Conservation (phyloP, 2,329 filamentous ascomycete species). For the Colletotrichum sidae region DNA sequence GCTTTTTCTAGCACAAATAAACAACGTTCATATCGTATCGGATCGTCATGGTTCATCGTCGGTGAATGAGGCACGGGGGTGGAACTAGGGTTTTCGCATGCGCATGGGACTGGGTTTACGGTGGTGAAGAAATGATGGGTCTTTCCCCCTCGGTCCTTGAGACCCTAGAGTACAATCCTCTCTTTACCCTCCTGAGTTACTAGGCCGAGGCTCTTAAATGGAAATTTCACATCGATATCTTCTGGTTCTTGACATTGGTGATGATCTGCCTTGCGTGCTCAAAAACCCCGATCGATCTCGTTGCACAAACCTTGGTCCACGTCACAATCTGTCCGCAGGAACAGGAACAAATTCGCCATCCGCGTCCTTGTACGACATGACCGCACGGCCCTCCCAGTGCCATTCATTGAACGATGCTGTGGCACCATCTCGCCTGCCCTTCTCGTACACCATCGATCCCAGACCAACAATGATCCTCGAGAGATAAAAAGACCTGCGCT, state of each 20-base stretch:
- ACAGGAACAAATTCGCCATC: neutral
- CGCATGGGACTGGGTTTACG: neutral
- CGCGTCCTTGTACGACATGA: neutral
- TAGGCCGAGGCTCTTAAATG: no score
- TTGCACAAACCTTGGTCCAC: no score
- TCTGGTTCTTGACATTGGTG: no score
- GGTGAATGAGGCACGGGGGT: neutral
- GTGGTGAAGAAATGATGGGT: no score
- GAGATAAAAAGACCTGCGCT: neutral
- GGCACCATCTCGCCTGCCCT: neutral
- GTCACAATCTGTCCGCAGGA: no score
- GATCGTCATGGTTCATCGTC: neutral
- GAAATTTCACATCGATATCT: no score
- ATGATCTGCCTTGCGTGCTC: no score
- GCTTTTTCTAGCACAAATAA: constrained; percentile 27
- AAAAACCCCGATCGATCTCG: no score
- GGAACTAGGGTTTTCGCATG: neutral
- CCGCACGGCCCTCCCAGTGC: neutral
- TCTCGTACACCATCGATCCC: constrained; percentile 3
- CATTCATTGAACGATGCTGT: neutral
- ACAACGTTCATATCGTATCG: neutral
- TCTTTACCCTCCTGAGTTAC: no score
- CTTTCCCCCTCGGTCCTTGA: no score
- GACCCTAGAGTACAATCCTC: no score
- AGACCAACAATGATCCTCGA: neutral